Percentiles rank a stretch among this genome's conserved stretches.
These are phyloP conservation scores for Cryptosporidium parvum DNA, from an alignment of 169 alveolate genomes.

Conservation along the genomic window DNA sequence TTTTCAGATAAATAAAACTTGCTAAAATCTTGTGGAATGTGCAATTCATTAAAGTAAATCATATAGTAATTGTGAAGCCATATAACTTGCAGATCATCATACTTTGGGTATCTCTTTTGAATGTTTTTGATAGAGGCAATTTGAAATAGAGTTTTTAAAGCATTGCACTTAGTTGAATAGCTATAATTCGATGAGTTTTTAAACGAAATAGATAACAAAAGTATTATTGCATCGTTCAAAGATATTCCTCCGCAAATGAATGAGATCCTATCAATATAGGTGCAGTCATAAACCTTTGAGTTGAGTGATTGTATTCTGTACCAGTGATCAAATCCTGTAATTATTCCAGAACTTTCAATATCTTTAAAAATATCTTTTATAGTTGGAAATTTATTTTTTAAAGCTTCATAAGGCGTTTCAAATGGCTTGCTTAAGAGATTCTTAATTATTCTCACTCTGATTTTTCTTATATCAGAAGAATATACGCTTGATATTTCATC, in stretches of 20 bases:
- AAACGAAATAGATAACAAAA: conserved; percentile 52
- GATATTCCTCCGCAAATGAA: conserved; percentile 52
- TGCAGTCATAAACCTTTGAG: neutral
- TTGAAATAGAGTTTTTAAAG: conserved; percentile 53
- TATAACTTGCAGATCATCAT: conserved; percentile 59
- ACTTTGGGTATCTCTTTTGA: conserved; percentile 68
- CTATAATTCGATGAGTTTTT: conserved; percentile 36
- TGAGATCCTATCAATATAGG: conserved; percentile 52
- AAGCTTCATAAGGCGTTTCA: conserved; percentile 64
- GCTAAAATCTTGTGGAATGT: conserved; percentile 74
- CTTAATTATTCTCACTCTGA: conserved; percentile 29
- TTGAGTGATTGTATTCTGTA: neutral
- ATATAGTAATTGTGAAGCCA: conserved; percentile 72
- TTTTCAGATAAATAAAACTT: conserved; percentile 69
- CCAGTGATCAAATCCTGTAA: conserved; percentile 45
- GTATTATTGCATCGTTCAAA: conserved; percentile 50
- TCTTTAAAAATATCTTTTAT: conserved; percentile 20
- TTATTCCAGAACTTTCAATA: conserved; percentile 31
- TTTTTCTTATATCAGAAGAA: conserved; percentile 16
- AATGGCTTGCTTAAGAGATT: conserved; percentile 44
- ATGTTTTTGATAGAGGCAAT: conserved; percentile 65
- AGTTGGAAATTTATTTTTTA: conserved; percentile 22
- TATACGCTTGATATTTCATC: conserved; percentile 22
- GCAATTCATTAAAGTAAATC: conserved; percentile 45
- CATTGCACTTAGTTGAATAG: conserved; percentile 52